Conservation (phyloP, 2,329 filamentous ascomycete genomes). For the Colletotrichum nymphaeae region DNA sequence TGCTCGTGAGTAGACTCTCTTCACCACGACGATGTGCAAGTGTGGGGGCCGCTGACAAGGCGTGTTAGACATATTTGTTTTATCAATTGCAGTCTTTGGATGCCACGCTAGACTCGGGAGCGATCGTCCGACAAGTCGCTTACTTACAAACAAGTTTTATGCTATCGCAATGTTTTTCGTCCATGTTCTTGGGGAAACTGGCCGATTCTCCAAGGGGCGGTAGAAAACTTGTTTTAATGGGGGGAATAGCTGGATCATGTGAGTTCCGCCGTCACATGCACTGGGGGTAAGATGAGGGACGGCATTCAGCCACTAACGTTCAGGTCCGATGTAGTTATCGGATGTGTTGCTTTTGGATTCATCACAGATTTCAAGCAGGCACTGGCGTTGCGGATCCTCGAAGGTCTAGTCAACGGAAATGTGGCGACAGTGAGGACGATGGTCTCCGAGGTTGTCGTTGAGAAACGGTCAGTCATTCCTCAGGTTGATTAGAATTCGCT, state of each 20-base stretch:
- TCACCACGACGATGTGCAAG: too few relatives aligned
- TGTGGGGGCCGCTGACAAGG: too few relatives aligned
- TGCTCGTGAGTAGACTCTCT: background rate
- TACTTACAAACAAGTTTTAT: slow-evolving; percentile 6
- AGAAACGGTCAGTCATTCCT: background rate
- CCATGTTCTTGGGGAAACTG: background rate
- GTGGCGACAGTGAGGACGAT: background rate
- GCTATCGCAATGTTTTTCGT: background rate
- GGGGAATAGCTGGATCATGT: background rate
- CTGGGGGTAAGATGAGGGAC: background rate
- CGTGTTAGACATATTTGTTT: background rate
- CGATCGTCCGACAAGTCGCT: background rate
- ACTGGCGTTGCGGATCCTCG: background rate
- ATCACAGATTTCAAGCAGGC: background rate
- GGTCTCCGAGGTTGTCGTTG: background rate
- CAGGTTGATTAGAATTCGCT: background rate
- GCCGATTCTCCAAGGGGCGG: slow-evolving; percentile 2
- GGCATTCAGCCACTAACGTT: background rate
- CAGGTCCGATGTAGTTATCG: background rate
- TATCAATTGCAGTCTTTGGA: slow-evolving; percentile 1
- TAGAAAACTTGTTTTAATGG: background rate
- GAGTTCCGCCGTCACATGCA: background rate
- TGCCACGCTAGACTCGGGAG: background rate
- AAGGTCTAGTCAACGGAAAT: background rate
- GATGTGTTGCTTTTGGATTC: background rate